Base-by-base conservation (phyloP, 345 rosid genomes). In the Luvunga scandens region DNA sequence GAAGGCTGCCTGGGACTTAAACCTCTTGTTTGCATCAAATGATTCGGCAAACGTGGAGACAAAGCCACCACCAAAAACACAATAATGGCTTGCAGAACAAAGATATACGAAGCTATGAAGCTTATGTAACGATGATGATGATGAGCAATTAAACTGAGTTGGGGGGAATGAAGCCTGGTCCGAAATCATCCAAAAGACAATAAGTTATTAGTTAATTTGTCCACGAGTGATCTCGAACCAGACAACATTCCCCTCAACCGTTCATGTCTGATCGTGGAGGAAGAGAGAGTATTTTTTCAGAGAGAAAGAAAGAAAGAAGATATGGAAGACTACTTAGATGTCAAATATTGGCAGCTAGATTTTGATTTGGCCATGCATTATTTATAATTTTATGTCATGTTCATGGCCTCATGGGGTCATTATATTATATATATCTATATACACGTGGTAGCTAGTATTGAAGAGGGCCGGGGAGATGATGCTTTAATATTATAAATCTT, bases 101-200 rank as follows among this genome's bases (percentile, higher is more conserved):
- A 53, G 57, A 53, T 18, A 18, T 53, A 53, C 18, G 22, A 45
- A 45, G 50, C 50, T 12, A 53, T 53, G 22, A 45, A 45, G 50
- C 50, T 12, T 53, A 18, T 53, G 19, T 18, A 53, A 5, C 57
- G 57, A 53, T 53, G 57, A 53, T 53, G 57, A 19, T 5, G 57
- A 53, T 18, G 22, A 53, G 7, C 67, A 50, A 81, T 60, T 42
- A 74, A 78, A 68, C 57, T 34, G 67, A 83, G 97, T 86, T 89
- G 90, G 83, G 93, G 94, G 98, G 97, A 92, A 93, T 92, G 97
- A 90, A 89, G 95, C 93, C 98, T 92, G 98, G 98, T 93, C 93
- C 98, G 97, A 92, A 83, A 89, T 84, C 95, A 81, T 82, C 81
- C 85, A 82, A 4, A 19, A 14, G 4, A 53, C 22, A 1, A 5